These are phyloP conservation scores for Cryptococcus sp. DNA, from an alignment of 1,284 basidiomycete genomes.

Conservation along the genomic window DNA sequence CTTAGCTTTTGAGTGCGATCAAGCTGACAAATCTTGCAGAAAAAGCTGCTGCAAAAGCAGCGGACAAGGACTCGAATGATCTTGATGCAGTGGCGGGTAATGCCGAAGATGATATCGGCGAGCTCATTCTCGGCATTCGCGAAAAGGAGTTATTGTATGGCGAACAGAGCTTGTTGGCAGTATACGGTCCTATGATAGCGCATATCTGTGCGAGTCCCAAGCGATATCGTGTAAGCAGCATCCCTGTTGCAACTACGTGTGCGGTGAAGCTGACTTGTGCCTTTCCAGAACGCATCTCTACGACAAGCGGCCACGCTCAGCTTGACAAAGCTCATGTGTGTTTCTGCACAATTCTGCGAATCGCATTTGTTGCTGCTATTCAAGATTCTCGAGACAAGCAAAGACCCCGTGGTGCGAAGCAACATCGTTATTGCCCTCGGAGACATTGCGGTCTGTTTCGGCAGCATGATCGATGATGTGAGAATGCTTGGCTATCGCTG, in stretches of 20 bases:
- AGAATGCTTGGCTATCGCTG: constrained; percentile 12
- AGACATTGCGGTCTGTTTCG: constrained; percentile 95
- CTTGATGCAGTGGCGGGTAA: constrained; percentile 96
- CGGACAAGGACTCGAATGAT: constrained; percentile 75
- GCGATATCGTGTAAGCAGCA: constrained; percentile 70
- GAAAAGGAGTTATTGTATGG: constrained; percentile 90
- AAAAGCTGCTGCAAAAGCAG: constrained; percentile 49
- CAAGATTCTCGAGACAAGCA: constrained; percentile 88
- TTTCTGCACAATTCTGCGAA: constrained; percentile 92
- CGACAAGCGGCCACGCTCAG: constrained; percentile 84
- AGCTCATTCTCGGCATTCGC: constrained; percentile 76
- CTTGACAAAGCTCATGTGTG: constrained; percentile 95
- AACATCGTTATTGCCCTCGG: constrained; percentile 97
- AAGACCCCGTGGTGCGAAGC: constrained; percentile 83
- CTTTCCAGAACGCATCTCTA: constrained; percentile 73
- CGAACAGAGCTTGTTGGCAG: constrained; percentile 73
- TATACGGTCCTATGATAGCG: constrained; percentile 87
- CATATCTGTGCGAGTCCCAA: constrained; percentile 82
- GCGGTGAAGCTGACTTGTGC: not conserved
- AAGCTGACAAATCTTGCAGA: constrained; percentile 26
- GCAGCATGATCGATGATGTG: constrained; percentile 86
- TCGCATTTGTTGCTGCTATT: constrained; percentile 83
- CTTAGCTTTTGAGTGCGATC: not conserved
- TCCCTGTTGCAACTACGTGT: not conserved
- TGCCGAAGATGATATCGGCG: constrained; percentile 97